Conservation (phyloP, 75 land plant genomes). For the Cunninghamia lanceolata region DNA sequence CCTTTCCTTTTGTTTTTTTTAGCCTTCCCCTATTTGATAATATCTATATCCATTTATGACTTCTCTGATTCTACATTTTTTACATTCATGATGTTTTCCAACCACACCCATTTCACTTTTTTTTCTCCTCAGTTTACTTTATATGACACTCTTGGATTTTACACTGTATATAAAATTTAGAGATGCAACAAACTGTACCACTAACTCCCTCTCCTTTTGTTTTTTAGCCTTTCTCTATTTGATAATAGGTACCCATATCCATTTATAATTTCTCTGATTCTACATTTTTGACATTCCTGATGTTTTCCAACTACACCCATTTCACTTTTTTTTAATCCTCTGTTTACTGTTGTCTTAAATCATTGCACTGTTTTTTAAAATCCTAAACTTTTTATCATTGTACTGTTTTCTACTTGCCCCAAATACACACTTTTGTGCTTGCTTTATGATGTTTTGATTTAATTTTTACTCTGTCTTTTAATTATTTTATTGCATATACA, state of each 20-base stretch:
- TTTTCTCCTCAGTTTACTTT: background rate
- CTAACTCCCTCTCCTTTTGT: background rate
- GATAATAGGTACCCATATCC: background rate
- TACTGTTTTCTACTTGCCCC: background rate
- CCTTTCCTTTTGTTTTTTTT: background rate
- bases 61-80: background rate
- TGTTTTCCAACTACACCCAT: background rate
- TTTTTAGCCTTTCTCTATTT: background rate
- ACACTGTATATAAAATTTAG: background rate
- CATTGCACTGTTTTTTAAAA: background rate
- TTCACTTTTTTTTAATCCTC: background rate
- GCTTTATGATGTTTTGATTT: background rate
- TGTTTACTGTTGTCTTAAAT: background rate
- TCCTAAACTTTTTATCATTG: background rate
- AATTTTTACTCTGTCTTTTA: too few species aligned
- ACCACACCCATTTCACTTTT: background rate
- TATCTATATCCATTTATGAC: background rate
- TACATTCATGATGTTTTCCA: background rate
- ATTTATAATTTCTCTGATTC: background rate
- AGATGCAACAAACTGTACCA: constrained; percentile 7
- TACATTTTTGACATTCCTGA: background rate
- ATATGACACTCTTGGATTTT: background rate
- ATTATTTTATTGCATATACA: background rate
- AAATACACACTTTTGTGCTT: background rate
- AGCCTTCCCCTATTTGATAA: background rate